Base-by-base conservation (phyloP, 208 protist genomes). In the Leishmania arabica region DNA sequence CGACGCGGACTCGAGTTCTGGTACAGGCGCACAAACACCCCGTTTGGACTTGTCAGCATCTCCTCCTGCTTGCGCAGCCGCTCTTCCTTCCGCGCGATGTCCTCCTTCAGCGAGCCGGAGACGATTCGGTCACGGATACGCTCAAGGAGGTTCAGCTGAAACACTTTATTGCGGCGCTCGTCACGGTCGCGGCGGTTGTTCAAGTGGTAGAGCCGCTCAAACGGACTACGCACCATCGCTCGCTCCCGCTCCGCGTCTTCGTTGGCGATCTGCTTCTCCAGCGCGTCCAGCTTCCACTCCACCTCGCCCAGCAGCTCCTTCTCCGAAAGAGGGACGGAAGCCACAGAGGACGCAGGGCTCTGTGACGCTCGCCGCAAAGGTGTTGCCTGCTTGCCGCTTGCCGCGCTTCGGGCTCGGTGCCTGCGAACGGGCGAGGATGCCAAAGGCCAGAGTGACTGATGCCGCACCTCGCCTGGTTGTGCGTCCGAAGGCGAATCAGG, bases 151-250 rank as follows among this genome's bases (percentile, higher is more conserved):
- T 89, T 77, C 49, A 91, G 90, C 73, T 92, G 88, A 3, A 84
- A 82, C 37, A 93, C 69, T 51, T 87, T 87, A 56, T 84, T 68
- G 4, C 88, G 87, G 2, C 92, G 91, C 75, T 94, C 88, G 45
- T 95, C 91, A 45, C 89, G 88, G 68, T 96, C 91, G 8, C 90
- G 88, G 45, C 89, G 87, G 81, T 97, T 97, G 86, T 95, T 97
- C 74, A 94, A 87, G 83, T 95, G 91, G 84, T 97, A 97, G 47
- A 97, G 82, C 1, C 94, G 89, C 81, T 92, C 85, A 76, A 89
- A 95, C 0, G 91, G 87, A 62, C 86, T 89, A 37, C 86, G 56
- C 73, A 78, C 37, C 91, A 93, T 93, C n/a, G 81, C 80, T 0
- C 64, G 69, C 84, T 94, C 88, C 3, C 84, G 74, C 6, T 72